Base-by-base conservation (phyloP, 257 asterid species). In the Schizonepeta tenuifolia region DNA sequence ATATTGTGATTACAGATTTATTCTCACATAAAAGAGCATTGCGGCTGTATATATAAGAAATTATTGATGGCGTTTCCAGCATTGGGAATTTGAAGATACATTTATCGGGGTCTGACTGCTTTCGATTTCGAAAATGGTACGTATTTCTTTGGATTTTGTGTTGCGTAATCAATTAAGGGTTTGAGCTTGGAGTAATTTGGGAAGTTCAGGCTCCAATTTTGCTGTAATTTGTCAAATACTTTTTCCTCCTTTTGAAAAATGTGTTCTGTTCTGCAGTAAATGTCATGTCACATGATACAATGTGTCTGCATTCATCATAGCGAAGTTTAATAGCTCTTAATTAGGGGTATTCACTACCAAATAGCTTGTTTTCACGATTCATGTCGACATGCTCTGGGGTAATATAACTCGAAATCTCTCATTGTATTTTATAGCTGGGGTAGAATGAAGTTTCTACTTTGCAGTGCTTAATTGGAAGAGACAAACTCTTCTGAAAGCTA, bases 21-120 rank as follows among this genome's bases (percentile, higher is more conserved):
- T 26, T 44, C 13, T 61, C 38, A 51, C 56, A 64, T 28, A 69
- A 24, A 64, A 41, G 24, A 13, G 53, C 33, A 66, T 67, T 60
- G 50, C 44, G 66, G 70, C 28, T 59, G 17, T 33, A 15, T 38
- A 26, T 33, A 63, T 60, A 53, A 46, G 68, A 43, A 65, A 13
- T 40, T 56, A 69, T 57, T 63, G 28, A 72, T 68, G 83, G 77
- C 68, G 67, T 56, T 77, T 76, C 40, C 49, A 50, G 77, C 67
- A 73, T 77, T 76, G 70, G 77, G 69, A 44, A 72, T 49, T 64
- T 77, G 77, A 79, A 69, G 75, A 63, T 20, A 43, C 12, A 20
- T 55, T 12, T 77, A 6, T 65, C 38, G 82, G 75, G 82, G 76
- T 72, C 81, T 76, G 74, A 80, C 84, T 61, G 79, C 77, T 69